A percentile compares a stretch with the other conserved stretches of the same genome.
phyloP scores from a whole-genome alignment of 1,284 basidiomycete genomes.

The Gymnopus androsaceus region DNA sequence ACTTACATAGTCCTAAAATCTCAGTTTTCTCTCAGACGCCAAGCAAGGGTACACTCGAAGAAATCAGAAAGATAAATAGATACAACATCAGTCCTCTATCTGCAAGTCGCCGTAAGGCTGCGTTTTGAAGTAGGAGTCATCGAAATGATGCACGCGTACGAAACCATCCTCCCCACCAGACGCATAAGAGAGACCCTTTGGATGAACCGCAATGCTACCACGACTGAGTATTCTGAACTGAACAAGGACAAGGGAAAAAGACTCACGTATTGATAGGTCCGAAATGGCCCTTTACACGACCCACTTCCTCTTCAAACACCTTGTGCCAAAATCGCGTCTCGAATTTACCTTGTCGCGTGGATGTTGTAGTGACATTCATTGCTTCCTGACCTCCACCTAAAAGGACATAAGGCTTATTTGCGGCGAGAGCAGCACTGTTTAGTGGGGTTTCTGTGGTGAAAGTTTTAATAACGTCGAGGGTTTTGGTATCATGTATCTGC shows the following conservation, averaged over 20 bases:
- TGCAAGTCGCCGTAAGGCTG: conserved; percentile 90
- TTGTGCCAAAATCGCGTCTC: conserved; percentile 99
- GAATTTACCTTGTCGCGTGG: conserved; percentile 92
- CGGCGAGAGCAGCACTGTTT: conserved; percentile 91
- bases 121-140: conserved; percentile 87
- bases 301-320: conserved; percentile 97
- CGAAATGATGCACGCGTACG: conserved; percentile 89
- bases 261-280: conserved; percentile 96
- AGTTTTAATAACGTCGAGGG: conserved; percentile 90
- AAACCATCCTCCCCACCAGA: conserved; percentile 98
- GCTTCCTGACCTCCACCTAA: conserved; percentile 98
- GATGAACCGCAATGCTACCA: conserved; percentile 86
- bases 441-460: conserved; percentile 93
- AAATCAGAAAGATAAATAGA: background rate
- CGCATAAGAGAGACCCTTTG: conserved; percentile 86
- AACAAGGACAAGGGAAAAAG: conserved; percentile 5
- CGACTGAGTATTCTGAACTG: conserved; percentile 3
- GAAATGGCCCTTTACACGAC: conserved; percentile 95
- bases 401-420: conserved; percentile 85
- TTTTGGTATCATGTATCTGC: conserved; percentile 89
- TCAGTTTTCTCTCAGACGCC: too few species aligned
- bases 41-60: too few species aligned
- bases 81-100: conserved; percentile 56
- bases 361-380: conserved; percentile 96
- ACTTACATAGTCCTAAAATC: too few species aligned